These are phyloP conservation scores for Cenchrus purpureus DNA, from an alignment of 176 grass and related monocot genomes.

Conservation along the genomic window DNA sequence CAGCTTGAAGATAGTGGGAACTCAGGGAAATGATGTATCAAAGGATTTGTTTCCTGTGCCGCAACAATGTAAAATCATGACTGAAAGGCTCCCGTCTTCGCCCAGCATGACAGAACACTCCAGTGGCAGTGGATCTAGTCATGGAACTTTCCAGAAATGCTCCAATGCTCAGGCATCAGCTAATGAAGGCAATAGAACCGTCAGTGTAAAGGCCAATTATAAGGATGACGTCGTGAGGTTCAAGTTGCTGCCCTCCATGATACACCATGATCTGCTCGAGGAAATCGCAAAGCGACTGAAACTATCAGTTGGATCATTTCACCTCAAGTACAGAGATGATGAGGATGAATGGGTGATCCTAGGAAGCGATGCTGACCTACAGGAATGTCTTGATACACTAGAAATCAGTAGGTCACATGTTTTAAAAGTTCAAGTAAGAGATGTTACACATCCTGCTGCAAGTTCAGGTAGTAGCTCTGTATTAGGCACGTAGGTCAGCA, in stretches of 20 bases:
- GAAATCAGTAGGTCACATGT: slow-evolving; percentile 18
- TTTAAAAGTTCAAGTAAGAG: slow-evolving; percentile 53
- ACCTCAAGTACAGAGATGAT: slow-evolving; percentile 67
- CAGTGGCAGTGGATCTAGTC: slow-evolving; percentile 47
- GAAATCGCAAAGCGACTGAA: slow-evolving; percentile 63
- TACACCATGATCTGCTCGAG: slow-evolving; percentile 39
- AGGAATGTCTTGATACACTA: slow-evolving; percentile 57
- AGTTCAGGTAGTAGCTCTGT: slow-evolving; percentile 34
- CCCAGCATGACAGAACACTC: slow-evolving; percentile 54
- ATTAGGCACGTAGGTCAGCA: background rate
- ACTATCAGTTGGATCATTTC: slow-evolving; percentile 43
- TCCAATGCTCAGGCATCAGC: background rate
- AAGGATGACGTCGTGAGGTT: slow-evolving; percentile 55
- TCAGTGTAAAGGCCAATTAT: slow-evolving; percentile 61
- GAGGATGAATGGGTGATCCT: slow-evolving; percentile 68
- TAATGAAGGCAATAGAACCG: background rate
- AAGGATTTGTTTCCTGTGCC: background rate
- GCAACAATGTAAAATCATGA: slow-evolving; percentile 20
- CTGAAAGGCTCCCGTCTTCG: slow-evolving; percentile 32
- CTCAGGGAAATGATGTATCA: slow-evolving; percentile 4
- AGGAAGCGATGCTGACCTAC: slow-evolving; percentile 50
- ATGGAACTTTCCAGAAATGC: slow-evolving; percentile 37
- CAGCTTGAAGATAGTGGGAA: background rate
- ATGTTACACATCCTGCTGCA: slow-evolving; percentile 28
- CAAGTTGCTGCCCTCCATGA: slow-evolving; percentile 48